Conservation (phyloP, 2,329 filamentous ascomycete species). For the Talaromyces sp. region DNA sequence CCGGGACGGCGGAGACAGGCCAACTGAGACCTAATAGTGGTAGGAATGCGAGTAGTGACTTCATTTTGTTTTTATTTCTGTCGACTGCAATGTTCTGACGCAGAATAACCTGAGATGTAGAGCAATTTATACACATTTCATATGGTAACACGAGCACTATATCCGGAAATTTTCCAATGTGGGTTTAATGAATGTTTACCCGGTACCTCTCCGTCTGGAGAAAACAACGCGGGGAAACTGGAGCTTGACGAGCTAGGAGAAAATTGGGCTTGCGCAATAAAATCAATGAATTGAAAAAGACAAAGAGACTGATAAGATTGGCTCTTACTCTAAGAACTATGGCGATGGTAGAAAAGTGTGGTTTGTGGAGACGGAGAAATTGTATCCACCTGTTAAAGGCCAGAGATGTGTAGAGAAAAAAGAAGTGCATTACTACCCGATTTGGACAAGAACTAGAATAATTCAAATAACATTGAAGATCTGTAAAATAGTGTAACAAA, state of each 20-base stretch:
- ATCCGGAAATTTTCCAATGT: not conserved
- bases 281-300: not conserved
- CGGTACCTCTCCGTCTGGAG: not conserved
- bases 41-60: not conserved
- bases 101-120: no score
- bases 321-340: not conserved
- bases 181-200: not conserved
- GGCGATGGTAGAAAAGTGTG: not conserved
- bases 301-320: not conserved
- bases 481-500: not conserved
- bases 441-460: no score
- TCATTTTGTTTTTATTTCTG: not conserved
- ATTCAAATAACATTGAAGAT: no score
- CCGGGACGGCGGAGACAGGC: not conserved
- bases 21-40: not conserved
- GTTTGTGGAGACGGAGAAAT: conserved; percentile 18
- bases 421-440: conserved; percentile 21
- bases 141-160: not conserved
- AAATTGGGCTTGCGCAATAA: not conserved
- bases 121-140: not conserved
- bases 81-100: not conserved
- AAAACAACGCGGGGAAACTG: not conserved
- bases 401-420: not conserved
- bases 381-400: conserved; percentile 19
- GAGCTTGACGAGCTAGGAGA: not conserved